Percentiles rank a stretch among this genome's conserved stretches.
These are phyloP conservation scores for Thermomucor indicae-seudaticae DNA, from an alignment of 371 early-diverging fungal genomes.

Conservation along the genomic window DNA sequence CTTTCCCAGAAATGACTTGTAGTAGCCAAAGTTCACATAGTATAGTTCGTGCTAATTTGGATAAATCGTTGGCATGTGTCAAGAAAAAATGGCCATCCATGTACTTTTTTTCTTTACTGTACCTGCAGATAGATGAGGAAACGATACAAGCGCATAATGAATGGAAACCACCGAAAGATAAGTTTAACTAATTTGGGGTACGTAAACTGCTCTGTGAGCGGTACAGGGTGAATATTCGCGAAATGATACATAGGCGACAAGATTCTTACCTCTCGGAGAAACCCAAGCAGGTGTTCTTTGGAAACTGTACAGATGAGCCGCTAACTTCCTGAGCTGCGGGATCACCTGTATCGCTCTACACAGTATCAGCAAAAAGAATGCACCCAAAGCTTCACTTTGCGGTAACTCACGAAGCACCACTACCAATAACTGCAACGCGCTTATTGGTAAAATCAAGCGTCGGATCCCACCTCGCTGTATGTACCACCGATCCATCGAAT, in stretches of 20 bases:
- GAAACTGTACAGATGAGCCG: conserved; percentile 39
- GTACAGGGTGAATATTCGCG: not conserved
- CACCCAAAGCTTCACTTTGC: not conserved
- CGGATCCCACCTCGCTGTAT: conserved; percentile 48
- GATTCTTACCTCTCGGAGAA: conserved; percentile 31
- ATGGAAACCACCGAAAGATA: conserved; percentile 13
- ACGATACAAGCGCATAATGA: conserved; percentile 16
- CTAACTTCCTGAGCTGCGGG: conserved; percentile 42
- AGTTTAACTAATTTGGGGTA: conserved; percentile 7
- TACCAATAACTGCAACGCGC: conserved; percentile 49
- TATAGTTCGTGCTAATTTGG: conserved; percentile 9
- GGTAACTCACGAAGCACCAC: conserved; percentile 45
- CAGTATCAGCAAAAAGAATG: not conserved
- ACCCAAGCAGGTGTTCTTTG: conserved; percentile 57
- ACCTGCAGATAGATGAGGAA: conserved; percentile 12
- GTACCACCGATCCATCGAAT: conserved; percentile 43
- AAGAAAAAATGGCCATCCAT: not conserved
- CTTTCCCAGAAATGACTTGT: not conserved
- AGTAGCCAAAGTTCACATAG: conserved; percentile 12
- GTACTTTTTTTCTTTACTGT: conserved; percentile 4
- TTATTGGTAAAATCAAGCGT: conserved; percentile 42
- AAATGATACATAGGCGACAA: not conserved
- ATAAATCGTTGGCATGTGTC: not conserved
- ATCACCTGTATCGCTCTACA: conserved; percentile 51
- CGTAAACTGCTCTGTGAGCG: conserved; percentile 2